Percentiles rank a stretch among this genome's conserved stretches.
phyloP scores from a whole-genome alignment of 257 asterid genomes.

The Lantana camara region DNA sequence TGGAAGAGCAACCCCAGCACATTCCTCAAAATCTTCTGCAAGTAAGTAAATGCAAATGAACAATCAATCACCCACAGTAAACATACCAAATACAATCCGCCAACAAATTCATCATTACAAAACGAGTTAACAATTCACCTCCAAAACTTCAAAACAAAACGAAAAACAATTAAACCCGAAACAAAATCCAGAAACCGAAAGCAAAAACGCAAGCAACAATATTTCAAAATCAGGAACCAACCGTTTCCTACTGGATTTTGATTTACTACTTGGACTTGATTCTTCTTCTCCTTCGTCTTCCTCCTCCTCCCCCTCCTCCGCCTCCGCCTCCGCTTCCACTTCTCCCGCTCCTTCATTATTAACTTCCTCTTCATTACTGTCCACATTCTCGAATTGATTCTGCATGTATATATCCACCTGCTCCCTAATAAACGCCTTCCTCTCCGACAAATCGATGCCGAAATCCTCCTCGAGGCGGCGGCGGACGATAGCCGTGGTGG shows the following conservation, averaged over 20 bases:
- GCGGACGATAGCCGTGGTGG: constrained; percentile 69
- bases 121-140: constrained; percentile 1
- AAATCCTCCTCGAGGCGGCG: constrained; percentile 84
- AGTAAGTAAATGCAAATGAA: neutral
- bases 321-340: constrained; percentile 23
- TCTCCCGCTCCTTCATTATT: constrained; percentile 34
- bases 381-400: constrained; percentile 38
- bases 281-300: constrained; percentile 39
- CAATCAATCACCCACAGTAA: constrained; percentile 3
- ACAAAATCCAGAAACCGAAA: constrained; percentile 4
- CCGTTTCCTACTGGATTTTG: constrained; percentile 49
- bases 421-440: constrained; percentile 68
- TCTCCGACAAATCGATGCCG: constrained; percentile 78
- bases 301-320: constrained; percentile 31
- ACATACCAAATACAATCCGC: neutral
- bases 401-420: constrained; percentile 79
- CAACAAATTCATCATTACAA: neutral
- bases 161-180: constrained; percentile 1
- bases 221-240: constrained; percentile 22
- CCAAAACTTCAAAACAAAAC: neutral
- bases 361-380: constrained; percentile 36
- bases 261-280: constrained; percentile 21
- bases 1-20: neutral
- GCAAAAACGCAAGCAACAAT: neutral
- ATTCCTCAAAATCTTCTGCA: neutral